Evolutionary conservation across 176 grass and related monocot species (phyloP).

Genomic region (Triticum timopheevii): DNA sequence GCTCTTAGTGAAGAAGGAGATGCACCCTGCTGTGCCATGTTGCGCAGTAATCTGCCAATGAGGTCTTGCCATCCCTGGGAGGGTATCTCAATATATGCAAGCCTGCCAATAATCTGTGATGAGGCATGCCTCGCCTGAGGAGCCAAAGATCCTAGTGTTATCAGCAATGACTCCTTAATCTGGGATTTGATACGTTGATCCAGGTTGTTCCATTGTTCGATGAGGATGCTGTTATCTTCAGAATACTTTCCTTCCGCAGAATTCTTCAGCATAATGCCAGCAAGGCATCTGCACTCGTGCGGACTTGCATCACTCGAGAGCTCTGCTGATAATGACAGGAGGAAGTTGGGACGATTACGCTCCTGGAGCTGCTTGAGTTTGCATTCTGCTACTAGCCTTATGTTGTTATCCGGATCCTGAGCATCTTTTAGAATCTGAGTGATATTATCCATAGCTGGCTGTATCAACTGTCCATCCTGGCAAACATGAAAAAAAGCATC

Average conservation of each 20-base stretch:
- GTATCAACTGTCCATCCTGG: constrained; percentile 25
- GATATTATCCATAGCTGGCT: constrained; percentile 62
- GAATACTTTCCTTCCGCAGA: constrained; percentile 72
- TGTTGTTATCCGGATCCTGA: constrained; percentile 64
- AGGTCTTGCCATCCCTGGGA: constrained; percentile 76
- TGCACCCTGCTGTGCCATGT: constrained; percentile 57
- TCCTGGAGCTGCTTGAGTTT: constrained; percentile 81
- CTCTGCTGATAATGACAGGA: constrained; percentile 75
- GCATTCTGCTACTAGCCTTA: constrained; percentile 55
- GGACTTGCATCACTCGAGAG: constrained; percentile 66
- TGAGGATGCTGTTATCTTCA: constrained; percentile 47
- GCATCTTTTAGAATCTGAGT: constrained; percentile 61
- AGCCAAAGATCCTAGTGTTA: constrained; percentile 61
- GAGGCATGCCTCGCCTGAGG: constrained; percentile 76
- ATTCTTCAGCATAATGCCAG: constrained; percentile 79
- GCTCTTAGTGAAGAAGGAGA: constrained; percentile 42
- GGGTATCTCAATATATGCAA: constrained; percentile 79
- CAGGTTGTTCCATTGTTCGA: constrained; percentile 57
- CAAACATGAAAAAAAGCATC: not conserved
- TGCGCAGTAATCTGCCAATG: constrained; percentile 59
- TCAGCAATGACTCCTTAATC: constrained; percentile 85
- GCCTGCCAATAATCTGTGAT: constrained; percentile 85
- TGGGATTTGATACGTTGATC: constrained; percentile 59
- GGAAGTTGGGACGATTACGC: constrained; percentile 70
- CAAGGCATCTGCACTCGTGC: constrained; percentile 68